Conservation (phyloP, 352 stramenopile genomes). For the Pythium coloratum region DNA sequence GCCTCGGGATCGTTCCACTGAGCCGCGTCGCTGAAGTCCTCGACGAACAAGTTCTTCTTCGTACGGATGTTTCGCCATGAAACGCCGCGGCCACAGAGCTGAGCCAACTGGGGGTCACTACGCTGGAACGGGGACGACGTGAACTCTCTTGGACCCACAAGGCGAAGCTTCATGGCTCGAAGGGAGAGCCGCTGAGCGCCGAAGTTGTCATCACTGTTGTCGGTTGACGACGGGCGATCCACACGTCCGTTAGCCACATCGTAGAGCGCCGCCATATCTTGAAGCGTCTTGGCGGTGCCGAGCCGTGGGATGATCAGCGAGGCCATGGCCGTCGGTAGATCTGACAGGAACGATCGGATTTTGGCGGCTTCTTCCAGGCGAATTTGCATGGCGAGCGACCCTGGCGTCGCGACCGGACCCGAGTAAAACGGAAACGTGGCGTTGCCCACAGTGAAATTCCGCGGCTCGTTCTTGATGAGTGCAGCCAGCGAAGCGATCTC, state of each 20-base stretch:
- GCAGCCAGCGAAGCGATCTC: conserved; percentile 8
- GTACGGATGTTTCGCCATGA: conserved; percentile 1
- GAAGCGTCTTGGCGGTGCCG: background rate
- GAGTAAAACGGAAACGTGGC: conserved; percentile 8
- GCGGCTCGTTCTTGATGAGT: conserved; percentile 13
- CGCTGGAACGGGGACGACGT: background rate
- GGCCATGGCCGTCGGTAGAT: conserved; percentile 2
- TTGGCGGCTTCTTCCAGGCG: background rate
- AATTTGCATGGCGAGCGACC: conserved; percentile 9
- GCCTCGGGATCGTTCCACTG: conserved; percentile 18
- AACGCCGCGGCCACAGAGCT: conserved; percentile 11
- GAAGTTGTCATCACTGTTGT: conserved; percentile 16
- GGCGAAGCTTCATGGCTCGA: conserved; percentile 6
- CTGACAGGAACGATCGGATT: background rate
- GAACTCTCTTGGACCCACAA: conserved; percentile 1
- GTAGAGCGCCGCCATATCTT: conserved; percentile 9
- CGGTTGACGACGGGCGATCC: conserved; percentile 13
- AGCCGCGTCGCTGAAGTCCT: conserved; percentile 12
- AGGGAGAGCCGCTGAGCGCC: conserved; percentile 15
- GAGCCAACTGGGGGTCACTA: background rate
- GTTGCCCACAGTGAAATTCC: background rate
- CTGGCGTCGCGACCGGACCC: conserved; percentile 7
- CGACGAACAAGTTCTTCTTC: conserved; percentile 5
- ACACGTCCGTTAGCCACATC: background rate
- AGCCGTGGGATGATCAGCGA: background rate